Evolutionary conservation across 2,329 filamentous ascomycete genomes (phyloP).

Genomic region (Sporothrix mexicana): DNA sequence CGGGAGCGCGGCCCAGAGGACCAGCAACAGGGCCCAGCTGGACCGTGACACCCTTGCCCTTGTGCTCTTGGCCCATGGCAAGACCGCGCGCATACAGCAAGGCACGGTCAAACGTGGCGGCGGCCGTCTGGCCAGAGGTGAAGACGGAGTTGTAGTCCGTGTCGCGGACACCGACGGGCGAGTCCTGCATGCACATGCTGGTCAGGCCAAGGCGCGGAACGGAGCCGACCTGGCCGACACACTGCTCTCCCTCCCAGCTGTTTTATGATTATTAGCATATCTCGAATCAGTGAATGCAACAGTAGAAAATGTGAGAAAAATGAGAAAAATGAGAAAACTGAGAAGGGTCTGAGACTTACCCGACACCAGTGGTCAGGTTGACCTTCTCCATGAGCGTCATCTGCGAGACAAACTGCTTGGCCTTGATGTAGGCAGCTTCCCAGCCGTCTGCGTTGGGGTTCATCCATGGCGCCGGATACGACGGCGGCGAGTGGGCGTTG

Average conservation of each 20-base stretch:
- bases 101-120: slow-evolving; percentile 78
- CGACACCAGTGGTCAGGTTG: slow-evolving; percentile 89
- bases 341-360: slow-evolving; percentile 57
- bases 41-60: slow-evolving; percentile 74
- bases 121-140: slow-evolving; percentile 76
- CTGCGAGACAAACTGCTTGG: slow-evolving; percentile 78
- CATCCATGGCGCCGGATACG: slow-evolving; percentile 89
- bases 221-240: slow-evolving; percentile 77
- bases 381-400: slow-evolving; percentile 88
- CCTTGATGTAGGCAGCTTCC: slow-evolving; percentile 76
- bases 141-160: slow-evolving; percentile 84
- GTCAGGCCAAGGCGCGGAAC: slow-evolving; percentile 73
- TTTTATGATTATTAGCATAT: slow-evolving; percentile 20
- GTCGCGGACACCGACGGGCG: slow-evolving; percentile 78
- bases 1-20: slow-evolving; percentile 70
- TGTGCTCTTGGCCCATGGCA: slow-evolving; percentile 75
- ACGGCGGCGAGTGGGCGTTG: slow-evolving; percentile 57
- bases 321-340: background rate
- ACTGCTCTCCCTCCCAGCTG: slow-evolving; percentile 71
- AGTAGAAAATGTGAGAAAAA: too few species aligned
- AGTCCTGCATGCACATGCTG: slow-evolving; percentile 84
- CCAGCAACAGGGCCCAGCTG: slow-evolving; percentile 77
- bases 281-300: too few species aligned
- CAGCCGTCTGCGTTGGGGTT: slow-evolving; percentile 73
- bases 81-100: slow-evolving; percentile 73